phyloP scores from a whole-genome alignment of 1,284 basidiomycete genomes.

The Cerrena zonata region DNA sequence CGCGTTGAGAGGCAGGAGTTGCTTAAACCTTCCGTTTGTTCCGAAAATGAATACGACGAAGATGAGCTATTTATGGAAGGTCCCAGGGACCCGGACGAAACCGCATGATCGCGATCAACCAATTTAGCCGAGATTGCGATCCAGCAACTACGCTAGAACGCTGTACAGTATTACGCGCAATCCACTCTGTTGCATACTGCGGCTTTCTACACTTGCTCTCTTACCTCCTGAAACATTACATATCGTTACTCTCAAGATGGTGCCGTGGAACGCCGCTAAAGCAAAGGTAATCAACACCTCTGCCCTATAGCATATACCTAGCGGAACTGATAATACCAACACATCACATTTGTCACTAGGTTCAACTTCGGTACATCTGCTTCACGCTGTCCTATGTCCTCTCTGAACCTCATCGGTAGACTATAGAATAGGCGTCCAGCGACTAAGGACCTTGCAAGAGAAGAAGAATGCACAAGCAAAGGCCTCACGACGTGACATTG shows the following conservation, averaged over 20 bases:
- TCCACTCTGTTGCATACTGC: too few species aligned
- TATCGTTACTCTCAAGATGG: slow-evolving; percentile 35
- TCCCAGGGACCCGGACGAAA: too few species aligned
- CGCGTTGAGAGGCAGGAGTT: too few species aligned
- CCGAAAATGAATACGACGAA: too few species aligned
- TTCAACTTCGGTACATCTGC: slow-evolving; percentile 56
- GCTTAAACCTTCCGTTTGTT: too few species aligned
- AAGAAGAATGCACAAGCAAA: slow-evolving; percentile 93
- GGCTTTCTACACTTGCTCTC: too few species aligned
- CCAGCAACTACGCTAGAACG: neutral
- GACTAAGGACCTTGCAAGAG: slow-evolving; percentile 83
- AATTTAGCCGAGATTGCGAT: neutral
- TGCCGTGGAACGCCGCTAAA: slow-evolving; percentile 66
- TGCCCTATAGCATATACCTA: neutral
- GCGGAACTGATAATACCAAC: too few species aligned
- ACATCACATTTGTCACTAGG: slow-evolving; percentile 41
- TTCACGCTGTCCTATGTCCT: slow-evolving; percentile 12
- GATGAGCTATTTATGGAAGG: too few species aligned
- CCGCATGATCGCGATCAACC: too few species aligned
- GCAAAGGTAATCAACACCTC: slow-evolving; percentile 61
- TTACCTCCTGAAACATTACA: neutral
- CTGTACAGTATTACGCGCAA: neutral
- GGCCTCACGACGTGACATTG: slow-evolving; percentile 72
- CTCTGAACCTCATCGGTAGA: slow-evolving; percentile 4
- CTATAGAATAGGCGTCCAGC: slow-evolving; percentile 80